phyloP scores from a whole-genome alignment of 2,329 filamentous ascomycete genomes.

The Beauveria sp. region DNA sequence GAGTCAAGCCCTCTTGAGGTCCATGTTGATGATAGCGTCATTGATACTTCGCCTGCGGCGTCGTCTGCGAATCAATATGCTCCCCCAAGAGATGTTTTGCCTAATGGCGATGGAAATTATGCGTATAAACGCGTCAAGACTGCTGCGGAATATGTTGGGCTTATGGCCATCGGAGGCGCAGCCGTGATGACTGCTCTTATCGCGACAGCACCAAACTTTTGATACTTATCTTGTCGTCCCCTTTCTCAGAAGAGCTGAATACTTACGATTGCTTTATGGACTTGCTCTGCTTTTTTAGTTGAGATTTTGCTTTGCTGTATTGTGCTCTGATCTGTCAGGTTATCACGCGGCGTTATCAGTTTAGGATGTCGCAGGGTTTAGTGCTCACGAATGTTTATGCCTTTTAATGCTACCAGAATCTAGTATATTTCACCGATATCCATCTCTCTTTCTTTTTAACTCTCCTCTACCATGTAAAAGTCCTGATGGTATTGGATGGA shows the following conservation, averaged over 20 bases:
- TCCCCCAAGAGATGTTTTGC: not conserved
- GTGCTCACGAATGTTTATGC: not conserved
- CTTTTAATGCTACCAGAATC: not conserved
- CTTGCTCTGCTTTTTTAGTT: not conserved
- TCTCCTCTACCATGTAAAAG: no score
- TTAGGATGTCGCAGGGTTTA: not conserved
- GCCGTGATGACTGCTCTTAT: slow-evolving; percentile 34
- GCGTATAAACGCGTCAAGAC: slow-evolving; percentile 25
- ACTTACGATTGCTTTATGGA: not conserved
- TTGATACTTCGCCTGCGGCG: not conserved
- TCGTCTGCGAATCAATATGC: not conserved
- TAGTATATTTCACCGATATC: not conserved
- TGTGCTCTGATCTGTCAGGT: not conserved
- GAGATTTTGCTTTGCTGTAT: not conserved
- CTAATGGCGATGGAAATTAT: not conserved
- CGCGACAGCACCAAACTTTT: slow-evolving; percentile 27
- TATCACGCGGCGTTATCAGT: not conserved
- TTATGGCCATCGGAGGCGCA: slow-evolving; percentile 29
- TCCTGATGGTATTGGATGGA: no score
- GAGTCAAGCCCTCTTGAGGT: not conserved
- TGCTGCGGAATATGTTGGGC: slow-evolving; percentile 28
- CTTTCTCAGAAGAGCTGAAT: no score
- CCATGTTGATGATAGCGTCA: not conserved
- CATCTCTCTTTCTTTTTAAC: not conserved
- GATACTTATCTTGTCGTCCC: not conserved